These are phyloP conservation scores for Ananas comosus DNA, from an alignment of 176 grass and related monocot species.

Conservation along the genomic window DNA sequence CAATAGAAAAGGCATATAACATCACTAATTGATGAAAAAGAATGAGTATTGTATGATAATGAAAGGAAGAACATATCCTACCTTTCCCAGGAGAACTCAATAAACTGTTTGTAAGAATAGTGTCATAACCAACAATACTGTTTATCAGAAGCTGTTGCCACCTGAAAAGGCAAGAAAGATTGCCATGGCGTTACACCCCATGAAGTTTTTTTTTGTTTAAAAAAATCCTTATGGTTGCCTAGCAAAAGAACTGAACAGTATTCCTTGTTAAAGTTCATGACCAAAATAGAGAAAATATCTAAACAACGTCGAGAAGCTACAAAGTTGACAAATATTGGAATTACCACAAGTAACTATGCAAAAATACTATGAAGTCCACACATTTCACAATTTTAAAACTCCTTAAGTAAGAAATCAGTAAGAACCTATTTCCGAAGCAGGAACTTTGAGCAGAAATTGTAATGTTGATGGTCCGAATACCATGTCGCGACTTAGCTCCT, in stretches of 20 bases:
- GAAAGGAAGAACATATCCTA: background rate
- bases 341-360: no score
- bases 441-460: constrained; percentile 11
- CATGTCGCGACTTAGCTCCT: constrained; percentile 12
- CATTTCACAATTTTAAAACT: no score
- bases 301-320: no score
- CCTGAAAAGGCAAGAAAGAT: background rate
- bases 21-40: no score
- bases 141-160: constrained; percentile 19
- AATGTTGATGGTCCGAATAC: constrained; percentile 1
- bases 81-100: constrained; percentile 14
- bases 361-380: no score
- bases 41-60: no score
- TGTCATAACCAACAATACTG: constrained; percentile 17
- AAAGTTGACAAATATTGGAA: no score
- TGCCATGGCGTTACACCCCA: background rate
- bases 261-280: no score
- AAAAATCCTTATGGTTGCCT: background rate
- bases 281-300: no score
- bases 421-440: constrained; percentile 17
- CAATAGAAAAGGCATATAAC: background rate
- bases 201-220: background rate
- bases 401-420: background rate
- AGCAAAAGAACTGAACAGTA: background rate
- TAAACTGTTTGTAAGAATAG: constrained; percentile 14